Evolutionary conservation across 257 asterid genomes (phyloP), one percentile per base, ranked within the genome.

Genomic region (Ehretia macrophylla): DNA sequence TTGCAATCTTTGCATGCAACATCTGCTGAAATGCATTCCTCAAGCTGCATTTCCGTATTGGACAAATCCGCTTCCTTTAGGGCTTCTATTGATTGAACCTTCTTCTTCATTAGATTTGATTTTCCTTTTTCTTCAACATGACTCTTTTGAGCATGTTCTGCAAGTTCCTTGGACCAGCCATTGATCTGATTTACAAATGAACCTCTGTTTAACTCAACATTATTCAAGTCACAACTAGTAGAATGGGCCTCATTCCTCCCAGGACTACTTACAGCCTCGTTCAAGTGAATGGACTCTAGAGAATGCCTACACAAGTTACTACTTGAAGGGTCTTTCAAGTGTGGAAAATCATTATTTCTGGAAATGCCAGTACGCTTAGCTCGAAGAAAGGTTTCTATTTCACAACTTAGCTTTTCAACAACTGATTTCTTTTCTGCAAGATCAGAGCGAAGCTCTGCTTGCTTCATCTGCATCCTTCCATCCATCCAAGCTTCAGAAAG

Each of bases 401-500:
- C 96, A 20, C 42, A 48, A 46, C 76, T 62, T 54, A 91, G 52
- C 84, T 79, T 91, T 70, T 84, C 94, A 76, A 82, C 58, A 58
- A 72, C 77, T 5, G 94, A 78, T 51, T 61, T 77, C 65, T 82
- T 71, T 40, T 80, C 79, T 14, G 74, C 62, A 42, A 68, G 54
- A 82, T 78, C 74, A 50, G 61, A 62, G 8, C 8, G 56, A 20
- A 62, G 62, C 35, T 73, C 83, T 3, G 67, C 82, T 55, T 72
- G 75, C 81, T 83, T 79, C 85, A 77, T 79, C 69, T 91, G 97
- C 58, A 77, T 64, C 63, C 99, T 68, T 61, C 82, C 97, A 10
- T 92, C 99, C 17, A 88, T 63, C 99, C 99, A 92, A 19, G 97
- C 96, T 68, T 92, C 99, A 42, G 97, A 86, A 44, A 86, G 72